Evolutionary conservation across 2,329 filamentous ascomycete species (phyloP).

Genomic region (Thermochaetoides dissita): DNA sequence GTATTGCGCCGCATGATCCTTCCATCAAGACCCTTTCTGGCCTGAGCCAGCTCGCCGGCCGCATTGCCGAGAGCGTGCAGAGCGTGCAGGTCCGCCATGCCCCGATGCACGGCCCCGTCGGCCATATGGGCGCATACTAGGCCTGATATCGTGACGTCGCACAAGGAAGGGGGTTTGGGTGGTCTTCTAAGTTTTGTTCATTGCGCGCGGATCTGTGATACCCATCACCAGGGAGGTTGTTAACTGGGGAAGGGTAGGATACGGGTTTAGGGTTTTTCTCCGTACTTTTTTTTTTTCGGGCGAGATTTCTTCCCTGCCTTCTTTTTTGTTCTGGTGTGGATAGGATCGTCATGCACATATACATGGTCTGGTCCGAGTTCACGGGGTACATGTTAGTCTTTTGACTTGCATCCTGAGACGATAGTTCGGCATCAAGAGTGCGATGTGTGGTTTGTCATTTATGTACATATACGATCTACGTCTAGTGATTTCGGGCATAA

Average conservation of each 20-base stretch:
- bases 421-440: too few species aligned
- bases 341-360: slow-evolving; percentile 5
- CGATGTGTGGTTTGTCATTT: too few species aligned
- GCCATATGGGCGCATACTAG: slow-evolving; percentile 8
- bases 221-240: neutral
- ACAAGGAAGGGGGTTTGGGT: too few species aligned
- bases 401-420: too few species aligned
- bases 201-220: neutral
- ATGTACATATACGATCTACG: too few species aligned
- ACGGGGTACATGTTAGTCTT: too few species aligned
- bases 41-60: slow-evolving; percentile 23
- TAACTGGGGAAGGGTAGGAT: too few species aligned
- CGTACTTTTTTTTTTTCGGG: too few species aligned
- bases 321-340: neutral
- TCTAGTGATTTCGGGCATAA: too few species aligned
- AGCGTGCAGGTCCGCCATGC: slow-evolving; percentile 10
- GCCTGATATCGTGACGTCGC: neutral
- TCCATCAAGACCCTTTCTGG: slow-evolving; percentile 33
- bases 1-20: slow-evolving; percentile 31
- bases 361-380: neutral
- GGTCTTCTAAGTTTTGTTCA: too few species aligned
- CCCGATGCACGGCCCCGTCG: slow-evolving; percentile 4
- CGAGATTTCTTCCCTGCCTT: too few species aligned
- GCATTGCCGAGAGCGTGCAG: slow-evolving; percentile 13
- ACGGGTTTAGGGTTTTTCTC: too few species aligned